These are phyloP conservation scores for Forsythia suspensa DNA, from an alignment of 257 asterid species.

Conservation along the genomic window DNA sequence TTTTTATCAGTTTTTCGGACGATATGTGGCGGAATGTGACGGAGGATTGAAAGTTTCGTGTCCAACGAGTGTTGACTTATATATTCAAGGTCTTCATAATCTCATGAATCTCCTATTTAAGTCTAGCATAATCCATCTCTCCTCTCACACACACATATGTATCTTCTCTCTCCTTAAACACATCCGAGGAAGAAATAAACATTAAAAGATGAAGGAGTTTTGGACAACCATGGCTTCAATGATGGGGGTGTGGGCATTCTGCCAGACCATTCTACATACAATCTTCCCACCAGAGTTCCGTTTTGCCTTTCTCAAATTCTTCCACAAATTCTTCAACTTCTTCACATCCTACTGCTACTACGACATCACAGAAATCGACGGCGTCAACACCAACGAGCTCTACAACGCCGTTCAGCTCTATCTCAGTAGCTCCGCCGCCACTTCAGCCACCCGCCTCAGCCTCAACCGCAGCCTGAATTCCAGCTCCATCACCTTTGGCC, in stretches of 20 bases:
- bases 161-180: too few species aligned
- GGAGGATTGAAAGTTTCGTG: too few species aligned
- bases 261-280: constrained; percentile 37
- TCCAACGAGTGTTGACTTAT: too few species aligned
- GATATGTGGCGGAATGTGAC: too few species aligned
- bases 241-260: constrained; percentile 54
- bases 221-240: constrained; percentile 49
- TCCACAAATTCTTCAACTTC: constrained; percentile 35
- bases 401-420: constrained; percentile 53
- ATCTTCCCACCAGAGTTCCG: constrained; percentile 49
- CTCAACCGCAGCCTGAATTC: constrained; percentile 44
- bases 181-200: background rate
- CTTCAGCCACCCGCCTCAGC: constrained; percentile 40
- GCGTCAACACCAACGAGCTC: constrained; percentile 54
- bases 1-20: too few species aligned
- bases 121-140: background rate
- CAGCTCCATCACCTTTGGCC: constrained; percentile 42
- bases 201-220: constrained; percentile 33
- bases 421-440: constrained; percentile 41
- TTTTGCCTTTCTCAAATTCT: constrained; percentile 32
- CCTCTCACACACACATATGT: background rate
- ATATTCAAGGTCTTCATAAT: background rate
- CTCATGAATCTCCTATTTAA: background rate
- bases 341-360: constrained; percentile 46
- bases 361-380: constrained; percentile 49